Base-by-base conservation (phyloP, 306 rosid species). In the Phaseolus lunatus region DNA sequence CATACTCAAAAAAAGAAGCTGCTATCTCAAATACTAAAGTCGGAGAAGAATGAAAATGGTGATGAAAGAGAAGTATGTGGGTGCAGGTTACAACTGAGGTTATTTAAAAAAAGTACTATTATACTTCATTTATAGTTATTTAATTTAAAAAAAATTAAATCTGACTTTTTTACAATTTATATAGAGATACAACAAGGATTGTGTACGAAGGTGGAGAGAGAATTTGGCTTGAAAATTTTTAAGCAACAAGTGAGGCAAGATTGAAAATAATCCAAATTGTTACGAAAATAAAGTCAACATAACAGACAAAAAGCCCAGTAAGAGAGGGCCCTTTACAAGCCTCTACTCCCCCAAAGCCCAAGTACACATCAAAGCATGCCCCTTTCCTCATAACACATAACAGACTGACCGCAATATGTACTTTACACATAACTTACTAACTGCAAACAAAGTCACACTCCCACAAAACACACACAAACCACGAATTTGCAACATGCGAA, bases 321-420 rank as follows among this genome's bases (percentile, higher is more conserved):
- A 44, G 33, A 66, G 80, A 8, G 44, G 79, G 75, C 75, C 75
- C 79, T 29, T 52, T 41, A 73, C 41, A 72, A 72, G 67, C 77
- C 67, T 19, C 27, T 62, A 14, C 53, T 22, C 29, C 16, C 12
- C 49, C 59, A 35, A 52, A 80, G 84, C 63, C 84, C 79, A 44
- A 23, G 27, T 15, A 63, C 75, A 73, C 75, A 54, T 41, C 59
- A 4, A 31, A 63, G 45, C 66, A 11, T 53, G 65, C 9, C 69
- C 58, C 12, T 33, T 31, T 14, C 45, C 39, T 15, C 52, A 58
- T 19, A 45, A 37, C 35, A 22, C 15, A 54, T n/a, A 16, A 8
- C 45, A 72, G 19, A 13, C 57, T 73, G 43, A 23, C 29, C 47
- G 20, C 31, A 9, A 15, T 73, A 24, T 19, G 23, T 31, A 33